Evolutionary conservation across 371 early-diverging fungal genomes (phyloP).

Genomic region (Gilbertella persicaria): DNA sequence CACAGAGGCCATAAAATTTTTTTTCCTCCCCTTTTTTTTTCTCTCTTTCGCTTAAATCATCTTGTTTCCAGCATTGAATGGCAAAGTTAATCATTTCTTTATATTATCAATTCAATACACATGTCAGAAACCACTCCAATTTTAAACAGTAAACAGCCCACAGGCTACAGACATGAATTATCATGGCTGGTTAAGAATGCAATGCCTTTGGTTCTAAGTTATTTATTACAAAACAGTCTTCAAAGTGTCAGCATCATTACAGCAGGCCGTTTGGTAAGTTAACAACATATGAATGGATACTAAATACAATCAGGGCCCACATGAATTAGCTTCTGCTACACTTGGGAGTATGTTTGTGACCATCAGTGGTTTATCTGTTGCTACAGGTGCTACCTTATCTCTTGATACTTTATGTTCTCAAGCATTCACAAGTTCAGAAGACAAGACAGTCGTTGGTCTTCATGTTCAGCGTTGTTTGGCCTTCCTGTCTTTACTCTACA

Average conservation of each 20-base stretch:
- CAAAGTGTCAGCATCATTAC: constrained; percentile 60
- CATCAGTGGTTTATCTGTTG: constrained; percentile 81
- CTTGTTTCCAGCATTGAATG: too few species aligned
- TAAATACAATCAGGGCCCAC: constrained; percentile 37
- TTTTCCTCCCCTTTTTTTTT: too few species aligned
- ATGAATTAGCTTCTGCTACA: constrained; percentile 78
- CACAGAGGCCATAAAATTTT: too few species aligned
- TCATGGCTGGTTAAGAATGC: constrained; percentile 52
- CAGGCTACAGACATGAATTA: constrained; percentile 27
- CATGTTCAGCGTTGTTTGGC: constrained; percentile 83
- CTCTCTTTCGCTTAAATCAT: too few species aligned
- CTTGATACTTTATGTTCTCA: constrained; percentile 91
- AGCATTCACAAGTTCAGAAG: constrained; percentile 69
- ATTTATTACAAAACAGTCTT: constrained; percentile 64
- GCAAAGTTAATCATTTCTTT: background rate
- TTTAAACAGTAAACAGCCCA: constrained; percentile 6
- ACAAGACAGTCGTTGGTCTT: constrained; percentile 71
- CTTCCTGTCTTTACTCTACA: constrained; percentile 58
- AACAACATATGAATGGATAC: constrained; percentile 1
- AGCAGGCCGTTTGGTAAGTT: constrained; percentile 53
- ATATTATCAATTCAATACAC: constrained; percentile 1
- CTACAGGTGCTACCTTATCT: constrained; percentile 75
- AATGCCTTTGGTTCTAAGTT: constrained; percentile 55
- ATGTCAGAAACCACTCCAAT: constrained; percentile 11
- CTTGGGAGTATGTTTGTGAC: constrained; percentile 80